Evolutionary conservation across 305 asterid genomes (phyloP).

Genomic region (Fraxinus nigra): DNA sequence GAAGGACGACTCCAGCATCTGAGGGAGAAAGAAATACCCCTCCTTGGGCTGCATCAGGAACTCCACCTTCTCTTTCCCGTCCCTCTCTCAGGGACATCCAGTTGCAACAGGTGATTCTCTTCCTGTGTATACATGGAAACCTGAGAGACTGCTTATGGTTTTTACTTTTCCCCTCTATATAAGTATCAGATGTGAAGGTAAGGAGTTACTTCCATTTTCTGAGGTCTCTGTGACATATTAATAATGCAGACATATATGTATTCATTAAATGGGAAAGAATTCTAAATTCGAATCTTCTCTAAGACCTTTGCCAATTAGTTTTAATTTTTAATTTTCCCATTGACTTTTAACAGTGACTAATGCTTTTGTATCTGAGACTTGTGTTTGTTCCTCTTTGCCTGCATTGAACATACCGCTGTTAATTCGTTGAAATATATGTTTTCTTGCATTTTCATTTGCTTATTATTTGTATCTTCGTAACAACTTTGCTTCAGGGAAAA

Average conservation of each 20-base stretch:
- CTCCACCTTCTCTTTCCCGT: slow-evolving; percentile 76
- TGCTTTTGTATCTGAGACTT: not conserved
- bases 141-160: not conserved
- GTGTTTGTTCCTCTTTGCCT: not conserved
- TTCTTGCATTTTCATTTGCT: not conserved
- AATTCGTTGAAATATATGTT: not conserved
- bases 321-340: not conserved
- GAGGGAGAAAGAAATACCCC: slow-evolving; percentile 81
- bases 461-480: not conserved
- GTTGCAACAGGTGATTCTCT: slow-evolving; percentile 66
- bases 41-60: slow-evolving; percentile 91
- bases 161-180: not conserved
- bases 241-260: too few species aligned
- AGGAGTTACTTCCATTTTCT: not conserved
- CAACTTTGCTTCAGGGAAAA: slow-evolving; percentile 47
- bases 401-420: not conserved
- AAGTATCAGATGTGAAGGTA: not conserved
- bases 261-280: not conserved
- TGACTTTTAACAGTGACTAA: not conserved
- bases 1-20: slow-evolving; percentile 36
- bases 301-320: not conserved
- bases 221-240: not conserved
- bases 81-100: slow-evolving; percentile 94
- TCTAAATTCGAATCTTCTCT: not conserved
- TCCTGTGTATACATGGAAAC: not conserved